A percentile compares a stretch with the other conserved stretches of the same genome.
These are phyloP conservation scores for Cryptococcus jaspeensis DNA, from an alignment of 1,284 basidiomycete genomes.

Conservation along the genomic window DNA sequence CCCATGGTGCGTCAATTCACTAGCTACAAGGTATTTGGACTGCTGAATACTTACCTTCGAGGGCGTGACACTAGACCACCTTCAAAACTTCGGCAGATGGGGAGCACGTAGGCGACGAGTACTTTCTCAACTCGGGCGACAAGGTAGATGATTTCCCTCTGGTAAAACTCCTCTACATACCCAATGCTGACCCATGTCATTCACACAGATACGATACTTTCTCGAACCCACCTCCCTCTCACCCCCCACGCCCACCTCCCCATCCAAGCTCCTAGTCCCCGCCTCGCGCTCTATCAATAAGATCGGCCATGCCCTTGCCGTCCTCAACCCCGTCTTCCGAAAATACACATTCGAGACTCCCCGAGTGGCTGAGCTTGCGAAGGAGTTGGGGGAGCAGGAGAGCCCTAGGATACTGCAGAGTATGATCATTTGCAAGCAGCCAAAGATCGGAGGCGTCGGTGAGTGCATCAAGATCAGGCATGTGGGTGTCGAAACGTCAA, in stretches of 20 bases:
- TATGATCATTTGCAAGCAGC: slow-evolving; percentile 92
- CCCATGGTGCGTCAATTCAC: slow-evolving; percentile 62
- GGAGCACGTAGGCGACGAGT: slow-evolving; percentile 69
- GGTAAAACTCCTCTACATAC: slow-evolving; percentile 39
- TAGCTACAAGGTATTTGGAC: background rate
- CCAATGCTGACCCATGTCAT: background rate
- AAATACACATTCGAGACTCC: slow-evolving; percentile 74
- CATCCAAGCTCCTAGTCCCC: slow-evolving; percentile 64
- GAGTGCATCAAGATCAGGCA: slow-evolving; percentile 14
- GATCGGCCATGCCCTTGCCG: slow-evolving; percentile 66
- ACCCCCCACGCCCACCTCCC: slow-evolving; percentile 25
- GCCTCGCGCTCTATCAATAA: slow-evolving; percentile 63
- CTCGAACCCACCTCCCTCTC: slow-evolving; percentile 45
- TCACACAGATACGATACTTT: slow-evolving; percentile 45
- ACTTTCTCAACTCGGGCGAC: slow-evolving; percentile 86
- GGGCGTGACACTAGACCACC: slow-evolving; percentile 61
- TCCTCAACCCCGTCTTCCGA: slow-evolving; percentile 76
- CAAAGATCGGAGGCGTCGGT: slow-evolving; percentile 85
- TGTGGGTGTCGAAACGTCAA: too few relatives aligned
- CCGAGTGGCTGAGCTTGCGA: slow-evolving; percentile 64
- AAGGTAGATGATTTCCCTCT: slow-evolving; percentile 76
- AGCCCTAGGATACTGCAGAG: slow-evolving; percentile 87
- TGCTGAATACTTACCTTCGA: background rate
- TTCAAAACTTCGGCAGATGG: slow-evolving; percentile 77
- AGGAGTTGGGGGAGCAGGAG: slow-evolving; percentile 72